Evolutionary conservation across 371 early-diverging fungal species (phyloP), one percentile per base, ranked within the genome.

Genomic region (Chytridiales sp.): DNA sequence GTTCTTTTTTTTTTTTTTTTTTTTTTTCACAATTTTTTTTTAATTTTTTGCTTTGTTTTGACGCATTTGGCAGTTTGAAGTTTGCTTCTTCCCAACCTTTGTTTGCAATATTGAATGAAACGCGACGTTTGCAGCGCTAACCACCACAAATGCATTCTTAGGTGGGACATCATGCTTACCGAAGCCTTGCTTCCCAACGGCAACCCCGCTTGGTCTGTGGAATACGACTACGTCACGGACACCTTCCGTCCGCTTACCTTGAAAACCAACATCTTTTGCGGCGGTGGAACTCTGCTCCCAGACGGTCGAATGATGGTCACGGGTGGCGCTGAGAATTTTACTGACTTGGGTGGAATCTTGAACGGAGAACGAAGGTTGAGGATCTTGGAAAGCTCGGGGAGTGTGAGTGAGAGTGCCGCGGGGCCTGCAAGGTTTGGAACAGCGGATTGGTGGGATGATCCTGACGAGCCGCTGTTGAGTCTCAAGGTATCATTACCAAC

Each of bases 151-250:
- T n/a, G n/a, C n/a, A n/a, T n/a, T n/a, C n/a, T n/a, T n/a, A n/a
- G n/a, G n/a, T n/a, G n/a, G n/a, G n/a, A n/a, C n/a, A n/a, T n/a
- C 30, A 3, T 19, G 9, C 49, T 47, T 29, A 59, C 59, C 36
- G n/a, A 59, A 13, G 59, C 59, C 5, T 35, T 22, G n/a, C 17
- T 43, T 3, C 44, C 57, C 19, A 42, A 27, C 4, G 8, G 17
- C 36, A 46, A 24, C 31, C 31, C 57, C 5, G 49, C 49, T 22
- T 59, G 59, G 59, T 48, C 49, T 6, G 40, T 27, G 27, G 59
- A 59, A 27, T 59, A 48, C 49, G 59, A 59, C 35, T 48, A 35
- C 43, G 40, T 49, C 9, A 59, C 59, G 2, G 59, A 59, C 26
- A 38, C 59, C 4, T 59, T 38, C 40, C 24, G 59, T 27, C 47